Conservation (phyloP, 805 yeast species). For the Yarrowia hollandica region DNA sequence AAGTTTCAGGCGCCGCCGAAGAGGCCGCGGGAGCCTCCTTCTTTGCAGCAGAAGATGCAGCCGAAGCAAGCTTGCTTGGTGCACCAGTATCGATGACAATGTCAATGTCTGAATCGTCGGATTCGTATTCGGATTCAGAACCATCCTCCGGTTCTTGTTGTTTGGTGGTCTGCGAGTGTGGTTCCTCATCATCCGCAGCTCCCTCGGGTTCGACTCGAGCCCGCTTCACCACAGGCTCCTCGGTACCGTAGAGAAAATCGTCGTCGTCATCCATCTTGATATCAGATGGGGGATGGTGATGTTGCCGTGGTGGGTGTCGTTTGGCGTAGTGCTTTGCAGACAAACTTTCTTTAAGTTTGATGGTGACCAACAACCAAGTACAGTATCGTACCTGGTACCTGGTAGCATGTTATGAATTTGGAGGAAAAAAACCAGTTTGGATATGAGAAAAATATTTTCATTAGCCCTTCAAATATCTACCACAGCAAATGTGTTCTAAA, state of each 20-base stretch:
- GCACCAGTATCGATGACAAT: conserved; percentile 26
- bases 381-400: too few relatives aligned
- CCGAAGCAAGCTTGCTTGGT: conserved; percentile 3
- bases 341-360: conserved; percentile 18
- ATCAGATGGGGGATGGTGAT: conserved; percentile 7
- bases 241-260: conserved; percentile 31
- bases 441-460: too few relatives aligned
- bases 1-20: conserved; percentile 34
- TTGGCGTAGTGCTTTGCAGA: conserved; percentile 27
- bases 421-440: too few relatives aligned
- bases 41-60: conserved; percentile 32
- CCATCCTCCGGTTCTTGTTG: conserved; percentile 30
- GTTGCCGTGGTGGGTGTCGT: conserved; percentile 16
- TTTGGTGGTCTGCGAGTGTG: conserved; percentile 34
- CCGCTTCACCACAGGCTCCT: conserved; percentile 25
- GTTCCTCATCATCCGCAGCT: conserved; percentile 34
- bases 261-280: conserved; percentile 31
- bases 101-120: conserved; percentile 30
- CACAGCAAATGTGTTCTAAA: too few relatives aligned
- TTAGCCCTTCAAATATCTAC: too few relatives aligned
- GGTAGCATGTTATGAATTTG: too few relatives aligned
- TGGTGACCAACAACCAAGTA: too few relatives aligned
- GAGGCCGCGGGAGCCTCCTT: conserved; percentile 30
- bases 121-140: conserved; percentile 32
- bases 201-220: conserved; percentile 32